Evolutionary conservation across 495 filamentous ascomycete species (phyloP), one percentile per base, ranked within the genome.

Genomic region (Tuber umbilicatum): DNA sequence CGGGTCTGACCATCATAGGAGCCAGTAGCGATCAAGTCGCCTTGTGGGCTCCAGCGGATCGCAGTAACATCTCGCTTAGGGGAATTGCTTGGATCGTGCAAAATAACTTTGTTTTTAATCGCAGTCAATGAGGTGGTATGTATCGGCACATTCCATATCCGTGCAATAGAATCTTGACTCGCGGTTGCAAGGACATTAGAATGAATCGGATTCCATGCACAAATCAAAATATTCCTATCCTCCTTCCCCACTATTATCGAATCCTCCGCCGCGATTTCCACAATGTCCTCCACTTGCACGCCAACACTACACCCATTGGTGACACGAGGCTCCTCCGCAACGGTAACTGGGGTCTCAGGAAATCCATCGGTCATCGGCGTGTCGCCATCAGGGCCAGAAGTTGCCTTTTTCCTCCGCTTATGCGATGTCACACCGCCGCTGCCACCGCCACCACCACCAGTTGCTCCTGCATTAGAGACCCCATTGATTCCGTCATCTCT

Each of bases 171-270:
- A 83, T 93, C 90, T 81, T 86, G 87, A 81, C 92, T 91, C 83
- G 89, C 89, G 76, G 89, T 89, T 79, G 90, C 91, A 83, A 96
- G 86, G 82, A 92, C 84, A 47, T 88, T 90, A 75, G 92, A 87
- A 86, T 94, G 89, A 74, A 83, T 84, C 70, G 93, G 93, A 80
- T 91, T 92, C 91, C 92, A 96, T 83, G 89, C 85, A 84, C 89
- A 88, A 71, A 88, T 87, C 77, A 92, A 87, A 86, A 94, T 70
- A 84, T 86, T 89, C 76, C 81, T 71, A 71, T 73, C 81, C 39
- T 75, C 70, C 27, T 79, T 69, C 39, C 70, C 75, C 41, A 82
- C 39, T 31, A 82, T 50, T 69, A 82, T 69, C 42, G 80, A 76
- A 78, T 82, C 81, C 41, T 73, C 80, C 39, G 74, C 80, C 68